These are phyloP conservation scores for Leptodontidium sp. DNA, from an alignment of 2,329 filamentous ascomycete genomes.

Conservation along the genomic window DNA sequence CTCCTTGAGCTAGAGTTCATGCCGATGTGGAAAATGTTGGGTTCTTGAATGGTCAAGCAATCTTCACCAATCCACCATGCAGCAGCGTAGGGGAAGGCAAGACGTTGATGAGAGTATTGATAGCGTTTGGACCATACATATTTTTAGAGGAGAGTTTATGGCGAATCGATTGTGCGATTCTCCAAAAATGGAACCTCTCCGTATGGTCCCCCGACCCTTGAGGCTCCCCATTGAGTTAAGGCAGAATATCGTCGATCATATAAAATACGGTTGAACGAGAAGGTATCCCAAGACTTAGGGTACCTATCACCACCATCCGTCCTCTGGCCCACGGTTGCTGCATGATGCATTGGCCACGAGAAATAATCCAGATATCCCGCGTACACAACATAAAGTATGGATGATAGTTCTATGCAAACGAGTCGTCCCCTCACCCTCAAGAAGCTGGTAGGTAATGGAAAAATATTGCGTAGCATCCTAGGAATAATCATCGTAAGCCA, in stretches of 20 bases:
- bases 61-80: neutral
- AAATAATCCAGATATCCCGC: neutral
- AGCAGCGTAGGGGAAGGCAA: neutral
- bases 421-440: neutral
- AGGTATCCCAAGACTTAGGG: neutral
- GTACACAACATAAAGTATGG: neutral
- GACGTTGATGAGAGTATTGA: neutral
- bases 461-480: neutral
- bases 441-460: neutral
- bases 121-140: neutral
- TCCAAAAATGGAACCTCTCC: neutral
- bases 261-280: conserved; percentile 1
- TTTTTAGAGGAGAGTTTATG: neutral
- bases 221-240: neutral
- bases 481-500: too few species aligned
- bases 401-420: neutral
- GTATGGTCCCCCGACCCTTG: neutral
- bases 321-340: neutral
- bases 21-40: too few species aligned
- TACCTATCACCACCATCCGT: neutral
- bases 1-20: too few species aligned
- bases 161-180: neutral
- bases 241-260: neutral
- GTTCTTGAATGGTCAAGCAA: too few species aligned
- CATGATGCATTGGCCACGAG: neutral